These are phyloP conservation scores for Metarhizium sp. DNA, from an alignment of 2,329 filamentous ascomycete genomes.

Conservation along the genomic window DNA sequence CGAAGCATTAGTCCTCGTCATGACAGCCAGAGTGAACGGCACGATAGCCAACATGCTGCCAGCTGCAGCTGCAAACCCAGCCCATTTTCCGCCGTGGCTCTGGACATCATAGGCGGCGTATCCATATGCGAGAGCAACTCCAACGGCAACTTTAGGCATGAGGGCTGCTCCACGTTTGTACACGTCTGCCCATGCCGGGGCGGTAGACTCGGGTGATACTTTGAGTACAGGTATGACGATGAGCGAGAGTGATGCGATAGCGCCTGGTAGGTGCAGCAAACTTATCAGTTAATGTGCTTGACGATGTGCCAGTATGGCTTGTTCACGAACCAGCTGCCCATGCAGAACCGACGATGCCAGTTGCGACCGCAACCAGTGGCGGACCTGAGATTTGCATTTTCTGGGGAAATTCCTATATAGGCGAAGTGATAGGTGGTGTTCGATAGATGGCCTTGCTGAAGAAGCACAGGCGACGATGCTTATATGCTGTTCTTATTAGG, in stretches of 20 bases:
- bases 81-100: constrained; percentile 20
- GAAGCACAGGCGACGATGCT: no score
- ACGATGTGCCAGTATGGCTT: background rate
- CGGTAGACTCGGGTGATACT: constrained; percentile 18
- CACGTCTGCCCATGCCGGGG: constrained; percentile 26
- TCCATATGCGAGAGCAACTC: constrained; percentile 23
- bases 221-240: constrained; percentile 23
- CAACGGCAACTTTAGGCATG: constrained; percentile 27
- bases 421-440: no score
- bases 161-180: constrained; percentile 25
- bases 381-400: constrained; percentile 16
- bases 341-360: constrained; percentile 27
- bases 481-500: no score
- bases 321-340: constrained; percentile 24
- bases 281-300: background rate
- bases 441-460: background rate
- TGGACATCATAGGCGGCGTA: constrained; percentile 26
- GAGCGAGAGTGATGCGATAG: constrained; percentile 26
- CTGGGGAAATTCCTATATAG: background rate
- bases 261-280: constrained; percentile 17
- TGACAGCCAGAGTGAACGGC: constrained; percentile 28
- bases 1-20: constrained; percentile 25
- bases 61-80: constrained; percentile 21
- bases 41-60: constrained; percentile 26
- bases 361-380: constrained; percentile 24